These are phyloP conservation scores for Lachnellula hyalina DNA, from an alignment of 2,329 filamentous ascomycete genomes.

Conservation along the genomic window DNA sequence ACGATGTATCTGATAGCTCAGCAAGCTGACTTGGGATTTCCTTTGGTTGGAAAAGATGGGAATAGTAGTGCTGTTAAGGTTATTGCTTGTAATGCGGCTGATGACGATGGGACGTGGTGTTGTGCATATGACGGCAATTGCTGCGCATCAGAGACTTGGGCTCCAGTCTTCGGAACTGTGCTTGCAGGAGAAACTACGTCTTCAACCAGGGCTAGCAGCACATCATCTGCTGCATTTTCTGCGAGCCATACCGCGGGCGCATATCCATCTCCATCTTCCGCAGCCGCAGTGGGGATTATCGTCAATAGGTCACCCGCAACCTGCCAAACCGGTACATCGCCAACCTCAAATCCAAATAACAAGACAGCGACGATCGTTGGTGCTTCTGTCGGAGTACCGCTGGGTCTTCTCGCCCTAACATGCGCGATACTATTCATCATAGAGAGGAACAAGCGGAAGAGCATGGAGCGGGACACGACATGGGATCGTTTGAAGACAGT, in stretches of 20 bases:
- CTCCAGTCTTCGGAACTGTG: constrained; percentile 10
- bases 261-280: neutral
- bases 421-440: constrained; percentile 4
- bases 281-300: neutral
- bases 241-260: neutral
- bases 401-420: constrained; percentile 2
- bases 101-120: constrained; percentile 14
- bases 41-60: too few species aligned
- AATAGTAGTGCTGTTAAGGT: constrained; percentile 12
- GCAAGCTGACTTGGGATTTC: too few species aligned
- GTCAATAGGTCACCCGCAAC: too few species aligned
- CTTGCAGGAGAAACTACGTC: constrained; percentile 3
- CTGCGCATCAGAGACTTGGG: constrained; percentile 6
- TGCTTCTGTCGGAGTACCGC: constrained; percentile 9
- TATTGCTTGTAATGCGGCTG: constrained; percentile 8
- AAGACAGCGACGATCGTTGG: constrained; percentile 7
- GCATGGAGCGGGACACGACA: neutral
- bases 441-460: constrained; percentile 5
- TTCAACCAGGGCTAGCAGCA: neutral
- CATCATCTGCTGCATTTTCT: neutral
- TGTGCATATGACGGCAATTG: constrained; percentile 18
- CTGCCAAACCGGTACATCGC: too few species aligned
- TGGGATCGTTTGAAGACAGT: neutral
- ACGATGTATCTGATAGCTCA: too few species aligned
- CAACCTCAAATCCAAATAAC: neutral